These are phyloP conservation scores for Penicillium ucsense DNA, from an alignment of 495 filamentous ascomycete genomes.

Conservation along the genomic window DNA sequence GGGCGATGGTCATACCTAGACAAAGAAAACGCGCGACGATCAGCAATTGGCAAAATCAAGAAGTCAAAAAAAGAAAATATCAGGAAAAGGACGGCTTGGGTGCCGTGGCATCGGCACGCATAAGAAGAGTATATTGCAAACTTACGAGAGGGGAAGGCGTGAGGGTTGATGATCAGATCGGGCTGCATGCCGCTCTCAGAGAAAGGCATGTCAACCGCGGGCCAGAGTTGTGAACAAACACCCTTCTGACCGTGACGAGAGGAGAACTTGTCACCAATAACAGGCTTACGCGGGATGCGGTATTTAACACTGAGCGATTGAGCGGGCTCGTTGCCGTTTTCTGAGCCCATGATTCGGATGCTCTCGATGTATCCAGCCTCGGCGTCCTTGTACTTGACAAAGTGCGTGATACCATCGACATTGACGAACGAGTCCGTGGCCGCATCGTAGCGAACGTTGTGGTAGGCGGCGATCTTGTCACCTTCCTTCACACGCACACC, in stretches of 20 bases:
- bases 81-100: too few relatives aligned
- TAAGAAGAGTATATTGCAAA: background rate
- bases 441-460: conserved; percentile 75
- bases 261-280: conserved; percentile 70
- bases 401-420: conserved; percentile 68
- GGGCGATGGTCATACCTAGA: conserved; percentile 88
- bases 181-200: conserved; percentile 94
- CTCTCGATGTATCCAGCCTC: conserved; percentile 87
- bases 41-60: too few relatives aligned
- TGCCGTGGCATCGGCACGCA: too few relatives aligned
- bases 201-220: conserved; percentile 90
- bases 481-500: conserved; percentile 69
- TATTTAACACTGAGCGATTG: conserved; percentile 86
- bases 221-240: conserved; percentile 95
- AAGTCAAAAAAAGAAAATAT: too few relatives aligned
- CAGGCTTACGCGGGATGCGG: conserved; percentile 76
- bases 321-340: conserved; percentile 69
- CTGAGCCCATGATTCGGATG: conserved; percentile 77
- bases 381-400: conserved; percentile 82
- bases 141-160: conserved; percentile 95
- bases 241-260: conserved; percentile 51
- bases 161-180: conserved; percentile 97
- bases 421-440: conserved; percentile 50
- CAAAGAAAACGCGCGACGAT: too few relatives aligned
- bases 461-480: conserved; percentile 76